phyloP scores from a whole-genome alignment of 1,139 yeast species.

The Wickerhamiella pararugosa region DNA sequence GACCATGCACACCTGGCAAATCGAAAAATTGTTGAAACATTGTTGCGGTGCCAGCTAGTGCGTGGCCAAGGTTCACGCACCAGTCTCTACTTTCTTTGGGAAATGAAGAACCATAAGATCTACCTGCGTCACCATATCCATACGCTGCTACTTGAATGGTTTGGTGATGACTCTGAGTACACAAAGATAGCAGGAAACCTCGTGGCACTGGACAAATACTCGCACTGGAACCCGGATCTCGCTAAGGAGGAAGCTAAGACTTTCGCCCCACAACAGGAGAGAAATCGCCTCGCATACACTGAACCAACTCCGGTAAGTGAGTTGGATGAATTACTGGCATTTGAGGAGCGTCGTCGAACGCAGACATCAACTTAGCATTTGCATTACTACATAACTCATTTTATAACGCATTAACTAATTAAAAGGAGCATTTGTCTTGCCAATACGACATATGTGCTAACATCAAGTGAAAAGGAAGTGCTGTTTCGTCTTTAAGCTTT shows the following conservation, averaged over 20 bases:
- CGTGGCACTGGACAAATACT: slow-evolving; percentile 6
- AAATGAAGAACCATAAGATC: slow-evolving; percentile 16
- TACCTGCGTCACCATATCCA: slow-evolving; percentile 15
- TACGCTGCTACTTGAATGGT: slow-evolving; percentile 10
- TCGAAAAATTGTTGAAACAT: slow-evolving; percentile 17
- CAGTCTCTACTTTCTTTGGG: slow-evolving; percentile 16
- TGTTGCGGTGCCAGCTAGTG: slow-evolving; percentile 18
- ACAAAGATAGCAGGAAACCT: slow-evolving; percentile 8
- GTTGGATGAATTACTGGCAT: slow-evolving; percentile 12
- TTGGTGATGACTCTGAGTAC: slow-evolving; percentile 11
- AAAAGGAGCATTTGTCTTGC: no score
- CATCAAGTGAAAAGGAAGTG: no score
- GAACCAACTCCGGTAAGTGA: slow-evolving; percentile 4
- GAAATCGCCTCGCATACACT: slow-evolving; percentile 9
- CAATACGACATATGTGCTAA: no score
- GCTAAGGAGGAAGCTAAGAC: slow-evolving; percentile 10
- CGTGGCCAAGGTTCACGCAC: slow-evolving; percentile 17
- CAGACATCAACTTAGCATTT: background rate
- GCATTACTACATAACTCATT: background rate
- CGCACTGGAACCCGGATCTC: slow-evolving; percentile 7
- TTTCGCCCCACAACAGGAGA: slow-evolving; percentile 10
- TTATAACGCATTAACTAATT: background rate
- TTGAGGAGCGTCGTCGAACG: slow-evolving; percentile 8
- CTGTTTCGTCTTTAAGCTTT: no score
- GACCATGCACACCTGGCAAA: slow-evolving; percentile 13